These are phyloP conservation scores for Hericium rajendrae DNA, from an alignment of 768 basidiomycete species.

Conservation along the genomic window DNA sequence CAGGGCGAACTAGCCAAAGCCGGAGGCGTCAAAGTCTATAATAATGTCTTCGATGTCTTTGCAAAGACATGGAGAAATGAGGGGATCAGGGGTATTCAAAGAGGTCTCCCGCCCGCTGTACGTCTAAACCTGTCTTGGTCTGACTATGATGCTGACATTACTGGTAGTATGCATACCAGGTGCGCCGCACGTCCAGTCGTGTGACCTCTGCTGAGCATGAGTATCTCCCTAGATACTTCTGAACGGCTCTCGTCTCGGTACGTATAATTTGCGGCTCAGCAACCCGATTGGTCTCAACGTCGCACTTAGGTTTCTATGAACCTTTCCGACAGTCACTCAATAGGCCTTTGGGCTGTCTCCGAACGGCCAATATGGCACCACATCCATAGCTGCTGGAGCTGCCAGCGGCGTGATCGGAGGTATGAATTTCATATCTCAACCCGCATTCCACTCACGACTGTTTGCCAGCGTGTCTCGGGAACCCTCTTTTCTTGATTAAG, in stretches of 20 bases:
- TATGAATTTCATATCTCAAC: conserved; percentile 21
- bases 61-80: conserved; percentile 84
- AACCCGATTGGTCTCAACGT: no score
- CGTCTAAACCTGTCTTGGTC: conserved; percentile 20
- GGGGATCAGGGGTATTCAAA: conserved; percentile 84
- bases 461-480: conserved; percentile 59
- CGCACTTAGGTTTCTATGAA: conserved; percentile 82
- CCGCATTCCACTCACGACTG: not conserved
- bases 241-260: conserved; percentile 86
- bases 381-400: conserved; percentile 81
- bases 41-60: conserved; percentile 79
- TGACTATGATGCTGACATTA: conserved; percentile 5
- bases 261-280: conserved; percentile 2
- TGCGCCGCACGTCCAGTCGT: conserved; percentile 25
- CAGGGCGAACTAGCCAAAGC: conserved; percentile 88
- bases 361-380: conserved; percentile 59
- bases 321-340: conserved; percentile 75
- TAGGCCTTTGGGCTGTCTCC: conserved; percentile 51
- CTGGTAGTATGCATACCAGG: conserved; percentile 82
- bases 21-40: conserved; percentile 71
- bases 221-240: conserved; percentile 60
- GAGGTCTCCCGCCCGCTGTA: conserved; percentile 86
- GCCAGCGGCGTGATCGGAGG: conserved; percentile 87
- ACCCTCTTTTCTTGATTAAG: conserved; percentile 91
- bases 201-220: not conserved